Evolutionary conservation across 805 yeast species (phyloP).

Genomic region (Wickerhamomyces rabaulensis): DNA sequence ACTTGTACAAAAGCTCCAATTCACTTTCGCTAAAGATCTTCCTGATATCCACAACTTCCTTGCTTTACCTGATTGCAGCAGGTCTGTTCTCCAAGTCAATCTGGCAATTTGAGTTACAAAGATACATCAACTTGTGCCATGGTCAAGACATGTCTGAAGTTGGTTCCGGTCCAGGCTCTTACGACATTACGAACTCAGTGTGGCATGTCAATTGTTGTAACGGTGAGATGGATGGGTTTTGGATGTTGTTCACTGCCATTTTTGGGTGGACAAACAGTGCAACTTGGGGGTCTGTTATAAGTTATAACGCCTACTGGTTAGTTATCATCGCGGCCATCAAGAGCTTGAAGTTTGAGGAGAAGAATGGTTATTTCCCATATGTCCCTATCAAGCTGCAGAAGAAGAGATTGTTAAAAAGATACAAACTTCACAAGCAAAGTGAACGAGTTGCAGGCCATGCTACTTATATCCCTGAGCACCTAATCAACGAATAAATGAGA

Average conservation of each 20-base stretch:
- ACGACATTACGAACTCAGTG: conserved; percentile 69
- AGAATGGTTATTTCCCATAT: conserved; percentile 51
- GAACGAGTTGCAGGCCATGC: neutral
- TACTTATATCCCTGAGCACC: neutral
- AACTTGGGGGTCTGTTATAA: conserved; percentile 77
- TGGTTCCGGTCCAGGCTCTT: conserved; percentile 92
- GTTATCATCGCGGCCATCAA: conserved; percentile 38
- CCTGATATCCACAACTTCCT: conserved; percentile 68
- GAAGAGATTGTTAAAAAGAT: conserved; percentile 41
- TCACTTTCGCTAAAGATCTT: conserved; percentile 72
- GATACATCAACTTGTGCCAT: conserved; percentile 63
- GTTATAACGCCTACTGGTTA: conserved; percentile 71
- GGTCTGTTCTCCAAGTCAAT: conserved; percentile 84
- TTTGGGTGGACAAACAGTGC: conserved; percentile 95
- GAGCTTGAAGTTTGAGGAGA: conserved; percentile 47
- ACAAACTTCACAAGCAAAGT: conserved; percentile 9
- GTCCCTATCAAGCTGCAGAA: conserved; percentile 60
- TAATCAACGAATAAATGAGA: neutral
- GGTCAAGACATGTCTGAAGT: conserved; percentile 84
- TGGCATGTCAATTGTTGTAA: conserved; percentile 97
- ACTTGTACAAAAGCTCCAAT: conserved; percentile 74
- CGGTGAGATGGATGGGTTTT: conserved; percentile 85
- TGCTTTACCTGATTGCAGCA: conserved; percentile 78
- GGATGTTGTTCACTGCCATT: conserved; percentile 87
- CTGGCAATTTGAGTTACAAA: conserved; percentile 84